A percentile compares a stretch with the other conserved stretches of the same genome.
phyloP scores from a whole-genome alignment of 345 rosid species.

The Diplotaxis tenuifolia region DNA sequence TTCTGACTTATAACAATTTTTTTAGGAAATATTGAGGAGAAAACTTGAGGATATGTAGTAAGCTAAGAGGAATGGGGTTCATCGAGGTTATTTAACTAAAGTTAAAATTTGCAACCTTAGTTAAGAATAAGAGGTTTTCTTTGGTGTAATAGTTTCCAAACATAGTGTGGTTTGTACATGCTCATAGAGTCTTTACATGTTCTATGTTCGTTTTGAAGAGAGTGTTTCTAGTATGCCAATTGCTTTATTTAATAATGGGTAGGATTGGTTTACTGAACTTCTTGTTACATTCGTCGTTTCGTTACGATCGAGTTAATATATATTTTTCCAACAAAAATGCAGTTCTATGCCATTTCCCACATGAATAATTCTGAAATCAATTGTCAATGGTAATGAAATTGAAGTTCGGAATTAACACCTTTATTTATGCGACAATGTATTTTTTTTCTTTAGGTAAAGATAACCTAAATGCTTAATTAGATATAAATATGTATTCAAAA shows the following conservation, averaged over 20 bases:
- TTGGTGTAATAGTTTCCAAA: neutral
- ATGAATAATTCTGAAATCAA: neutral
- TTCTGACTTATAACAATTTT: neutral
- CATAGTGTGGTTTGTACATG: neutral
- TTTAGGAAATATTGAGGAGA: neutral
- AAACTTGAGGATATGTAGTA: neutral
- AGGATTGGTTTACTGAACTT: neutral
- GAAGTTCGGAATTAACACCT: neutral
- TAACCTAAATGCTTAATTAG: conserved; percentile 1
- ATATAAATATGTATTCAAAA: no score
- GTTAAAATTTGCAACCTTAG: neutral
- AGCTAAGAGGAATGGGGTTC: neutral
- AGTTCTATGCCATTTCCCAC: neutral
- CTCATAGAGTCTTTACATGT: neutral
- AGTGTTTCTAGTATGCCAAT: neutral
- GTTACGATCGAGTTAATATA: no score
- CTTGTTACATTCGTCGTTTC: neutral
- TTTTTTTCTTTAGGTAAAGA: neutral
- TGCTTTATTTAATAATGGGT: neutral
- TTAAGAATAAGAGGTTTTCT: neutral
- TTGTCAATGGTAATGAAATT: neutral
- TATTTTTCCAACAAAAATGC: neutral
- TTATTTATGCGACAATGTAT: neutral
- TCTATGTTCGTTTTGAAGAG: neutral
- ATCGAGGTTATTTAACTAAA: neutral